Conservation (phyloP, 1,139 yeast species). For the Suhomyces maxii region DNA sequence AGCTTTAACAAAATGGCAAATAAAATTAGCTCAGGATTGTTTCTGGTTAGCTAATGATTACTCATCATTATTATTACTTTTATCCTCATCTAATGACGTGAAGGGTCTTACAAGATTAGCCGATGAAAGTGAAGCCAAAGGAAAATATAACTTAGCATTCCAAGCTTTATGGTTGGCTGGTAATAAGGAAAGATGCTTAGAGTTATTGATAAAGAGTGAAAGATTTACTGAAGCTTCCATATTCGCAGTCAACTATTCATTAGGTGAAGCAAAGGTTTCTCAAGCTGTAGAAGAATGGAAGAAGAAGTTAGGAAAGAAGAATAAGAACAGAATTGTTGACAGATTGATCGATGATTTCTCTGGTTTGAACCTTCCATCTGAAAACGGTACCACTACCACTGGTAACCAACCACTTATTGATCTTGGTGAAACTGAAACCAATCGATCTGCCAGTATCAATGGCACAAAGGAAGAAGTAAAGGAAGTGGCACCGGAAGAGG, state of each 20-base stretch:
- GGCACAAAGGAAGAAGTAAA: slow-evolving; percentile 7
- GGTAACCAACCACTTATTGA: slow-evolving; percentile 31
- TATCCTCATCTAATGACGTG: slow-evolving; percentile 77
- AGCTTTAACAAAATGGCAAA: slow-evolving; percentile 75
- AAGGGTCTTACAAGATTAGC: slow-evolving; percentile 63
- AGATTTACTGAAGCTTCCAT: slow-evolving; percentile 84
- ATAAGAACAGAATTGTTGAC: slow-evolving; percentile 60
- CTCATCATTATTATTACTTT: slow-evolving; percentile 76
- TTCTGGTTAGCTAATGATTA: slow-evolving; percentile 80
- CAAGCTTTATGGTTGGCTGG: slow-evolving; percentile 89
- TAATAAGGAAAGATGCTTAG: slow-evolving; percentile 62
- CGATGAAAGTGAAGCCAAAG: slow-evolving; percentile 60
- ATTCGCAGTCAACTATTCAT: slow-evolving; percentile 73
- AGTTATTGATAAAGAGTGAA: slow-evolving; percentile 66
- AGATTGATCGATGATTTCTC: slow-evolving; percentile 49
- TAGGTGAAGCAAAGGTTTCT: slow-evolving; percentile 42
- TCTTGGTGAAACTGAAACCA: slow-evolving; percentile 16
- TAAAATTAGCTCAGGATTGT: slow-evolving; percentile 77
- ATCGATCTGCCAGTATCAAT: slow-evolving; percentile 10
- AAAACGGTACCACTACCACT: slow-evolving; percentile 13
- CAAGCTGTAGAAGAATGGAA: slow-evolving; percentile 68
- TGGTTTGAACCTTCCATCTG: slow-evolving; percentile 19
- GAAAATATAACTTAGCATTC: slow-evolving; percentile 88
- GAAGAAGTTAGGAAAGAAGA: slow-evolving; percentile 46
- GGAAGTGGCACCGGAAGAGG: slow-evolving; percentile 19